Evolutionary conservation across 352 stramenopile genomes (phyloP).

Genomic region (Globisporangium cystogenes): DNA sequence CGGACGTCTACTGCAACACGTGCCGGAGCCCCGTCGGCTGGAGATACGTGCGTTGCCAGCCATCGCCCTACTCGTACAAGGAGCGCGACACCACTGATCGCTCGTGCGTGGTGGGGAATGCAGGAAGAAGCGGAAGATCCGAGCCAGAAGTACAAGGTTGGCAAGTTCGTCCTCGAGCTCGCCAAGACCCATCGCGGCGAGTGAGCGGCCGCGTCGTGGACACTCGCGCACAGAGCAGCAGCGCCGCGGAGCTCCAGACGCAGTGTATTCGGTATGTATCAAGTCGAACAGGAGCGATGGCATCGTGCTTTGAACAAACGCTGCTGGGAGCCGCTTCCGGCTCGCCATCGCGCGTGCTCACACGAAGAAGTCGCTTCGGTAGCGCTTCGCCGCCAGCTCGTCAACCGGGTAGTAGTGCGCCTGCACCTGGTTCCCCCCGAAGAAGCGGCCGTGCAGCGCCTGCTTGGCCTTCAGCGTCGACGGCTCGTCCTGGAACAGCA

Average conservation of each 20-base stretch:
- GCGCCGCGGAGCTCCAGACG: background rate
- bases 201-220: too few species aligned
- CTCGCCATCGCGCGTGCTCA: too few species aligned
- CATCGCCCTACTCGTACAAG: too few species aligned
- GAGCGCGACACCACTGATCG: too few species aligned
- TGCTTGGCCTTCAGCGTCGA: slow-evolving; percentile 44
- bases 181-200: slow-evolving; percentile 72
- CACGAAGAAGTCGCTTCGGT: slow-evolving; percentile 44
- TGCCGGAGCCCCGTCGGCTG: slow-evolving; percentile 90
- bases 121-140: slow-evolving; percentile 90
- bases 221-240: too few species aligned
- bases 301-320: too few species aligned
- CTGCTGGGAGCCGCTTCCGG: too few species aligned
- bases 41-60: slow-evolving; percentile 79
- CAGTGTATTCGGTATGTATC: too few species aligned
- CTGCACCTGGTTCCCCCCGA: slow-evolving; percentile 69
- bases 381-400: slow-evolving; percentile 37
- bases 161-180: slow-evolving; percentile 96
- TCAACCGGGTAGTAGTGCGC: slow-evolving; percentile 51
- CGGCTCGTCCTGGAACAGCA: slow-evolving; percentile 48
- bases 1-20: slow-evolving; percentile 92
- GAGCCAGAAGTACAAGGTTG: slow-evolving; percentile 96
- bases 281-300: too few species aligned
- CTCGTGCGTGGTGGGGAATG: background rate
- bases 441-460: slow-evolving; percentile 68